phyloP scores from a whole-genome alignment of 225 moss, liverwort and hornwort genomes.

The Physcomitrellopsis africana region DNA sequence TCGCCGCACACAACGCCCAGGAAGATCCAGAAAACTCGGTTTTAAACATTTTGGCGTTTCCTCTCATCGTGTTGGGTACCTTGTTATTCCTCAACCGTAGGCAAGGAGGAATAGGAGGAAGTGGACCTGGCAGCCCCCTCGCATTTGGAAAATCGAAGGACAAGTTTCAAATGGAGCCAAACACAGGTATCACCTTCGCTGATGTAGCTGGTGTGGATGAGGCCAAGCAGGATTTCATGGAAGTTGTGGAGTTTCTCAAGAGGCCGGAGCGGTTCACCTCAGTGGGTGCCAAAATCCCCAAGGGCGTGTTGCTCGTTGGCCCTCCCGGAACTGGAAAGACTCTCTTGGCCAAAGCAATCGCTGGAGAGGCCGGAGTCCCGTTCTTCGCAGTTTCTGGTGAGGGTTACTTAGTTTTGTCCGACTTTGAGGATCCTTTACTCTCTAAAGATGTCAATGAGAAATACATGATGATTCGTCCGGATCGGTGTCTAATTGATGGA shows the following conservation, averaged over 20 bases:
- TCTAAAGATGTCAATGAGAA: background rate
- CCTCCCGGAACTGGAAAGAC: conserved; percentile 88
- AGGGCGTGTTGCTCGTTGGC: conserved; percentile 76
- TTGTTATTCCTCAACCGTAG: conserved; percentile 68
- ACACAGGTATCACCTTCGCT: conserved; percentile 79
- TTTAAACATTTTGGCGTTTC: conserved; percentile 72
- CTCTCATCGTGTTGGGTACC: conserved; percentile 71
- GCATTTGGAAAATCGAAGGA: conserved; percentile 80
- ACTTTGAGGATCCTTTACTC: too few species aligned
- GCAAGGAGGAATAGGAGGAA: conserved; percentile 71
- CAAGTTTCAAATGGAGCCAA: conserved; percentile 85
- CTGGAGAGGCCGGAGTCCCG: conserved; percentile 82
- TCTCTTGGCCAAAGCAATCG: conserved; percentile 76
- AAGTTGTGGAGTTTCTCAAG: conserved; percentile 84
- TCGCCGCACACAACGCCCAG: conserved; percentile 56
- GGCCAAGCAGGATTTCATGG: conserved; percentile 83
- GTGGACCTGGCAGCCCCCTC: conserved; percentile 76
- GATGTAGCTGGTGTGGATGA: conserved; percentile 89
- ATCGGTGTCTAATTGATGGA: background rate
- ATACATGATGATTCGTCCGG: background rate
- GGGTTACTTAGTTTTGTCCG: too few species aligned
- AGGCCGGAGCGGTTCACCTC: conserved; percentile 76
- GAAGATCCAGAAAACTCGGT: conserved; percentile 62
- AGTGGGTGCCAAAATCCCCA: conserved; percentile 74
- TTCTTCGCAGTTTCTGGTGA: conserved; percentile 70